phyloP scores from a whole-genome alignment of 139 green algal species.

The Parachlorella kessleri region DNA sequence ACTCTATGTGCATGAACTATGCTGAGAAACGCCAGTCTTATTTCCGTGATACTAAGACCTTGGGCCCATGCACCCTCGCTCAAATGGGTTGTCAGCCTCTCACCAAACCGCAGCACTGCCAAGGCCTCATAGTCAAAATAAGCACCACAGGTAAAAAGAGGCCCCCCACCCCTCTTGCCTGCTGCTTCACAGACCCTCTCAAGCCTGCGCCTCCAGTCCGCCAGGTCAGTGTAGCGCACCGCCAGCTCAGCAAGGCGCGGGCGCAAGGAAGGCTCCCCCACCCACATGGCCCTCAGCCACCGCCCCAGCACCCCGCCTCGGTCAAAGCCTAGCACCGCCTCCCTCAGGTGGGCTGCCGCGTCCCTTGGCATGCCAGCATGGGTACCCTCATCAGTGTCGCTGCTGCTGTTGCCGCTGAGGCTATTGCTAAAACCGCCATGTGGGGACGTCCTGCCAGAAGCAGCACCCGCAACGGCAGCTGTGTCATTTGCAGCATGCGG shows the following conservation, averaged over 20 bases:
- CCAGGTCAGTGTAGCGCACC: not conserved
- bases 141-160: too few relatives aligned
- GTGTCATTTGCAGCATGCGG: too few relatives aligned
- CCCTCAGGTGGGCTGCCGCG: not conserved
- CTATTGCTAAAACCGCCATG: not conserved
- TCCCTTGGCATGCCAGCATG: too few relatives aligned
- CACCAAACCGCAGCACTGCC: too few relatives aligned
- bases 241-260: not conserved
- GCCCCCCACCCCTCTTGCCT: not conserved
- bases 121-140: too few relatives aligned
- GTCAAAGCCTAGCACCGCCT: conserved; percentile 4
- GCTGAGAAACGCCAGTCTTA: too few relatives aligned
- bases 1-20: too few relatives aligned
- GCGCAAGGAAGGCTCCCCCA: not conserved
- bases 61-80: too few relatives aligned
- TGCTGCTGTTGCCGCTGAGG: not conserved
- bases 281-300: conserved; percentile 7
- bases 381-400: too few relatives aligned
- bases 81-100: too few relatives aligned
- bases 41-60: too few relatives aligned
- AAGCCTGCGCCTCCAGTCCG: not conserved
- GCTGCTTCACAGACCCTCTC: not conserved
- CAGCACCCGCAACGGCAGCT: not conserved
- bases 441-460: not conserved
- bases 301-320: not conserved